Evolutionary conservation across 768 basidiomycete genomes (phyloP).

Genomic region (Serendipita sp.): DNA sequence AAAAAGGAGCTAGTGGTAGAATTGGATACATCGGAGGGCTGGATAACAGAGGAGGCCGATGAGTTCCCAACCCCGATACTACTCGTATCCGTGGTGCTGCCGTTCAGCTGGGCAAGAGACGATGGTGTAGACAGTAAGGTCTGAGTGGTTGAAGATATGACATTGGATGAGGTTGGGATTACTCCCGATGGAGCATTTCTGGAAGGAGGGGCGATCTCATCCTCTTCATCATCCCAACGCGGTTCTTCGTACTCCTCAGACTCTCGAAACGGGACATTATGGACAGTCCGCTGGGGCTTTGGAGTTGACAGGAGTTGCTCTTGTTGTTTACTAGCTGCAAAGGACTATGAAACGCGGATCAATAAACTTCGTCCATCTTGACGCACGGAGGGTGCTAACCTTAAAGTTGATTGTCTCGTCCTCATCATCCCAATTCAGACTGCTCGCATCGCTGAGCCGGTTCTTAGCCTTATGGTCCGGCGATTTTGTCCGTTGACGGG

Average conservation of each 20-base stretch:
- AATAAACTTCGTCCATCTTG: neutral
- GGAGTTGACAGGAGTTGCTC: neutral
- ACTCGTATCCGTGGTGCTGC: neutral
- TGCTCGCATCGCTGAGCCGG: neutral
- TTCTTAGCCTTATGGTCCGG: neutral
- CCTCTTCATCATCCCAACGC: neutral
- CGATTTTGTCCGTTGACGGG: neutral
- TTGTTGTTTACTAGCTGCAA: neutral
- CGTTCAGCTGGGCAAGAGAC: neutral
- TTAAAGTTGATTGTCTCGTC: constrained; percentile 1
- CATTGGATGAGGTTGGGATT: neutral
- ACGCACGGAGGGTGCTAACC: neutral
- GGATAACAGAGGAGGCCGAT: neutral
- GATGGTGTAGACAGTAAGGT: neutral
- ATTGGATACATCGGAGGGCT: neutral
- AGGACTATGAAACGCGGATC: no score
- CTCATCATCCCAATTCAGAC: constrained; percentile 1
- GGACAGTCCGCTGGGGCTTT: neutral
- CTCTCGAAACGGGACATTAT: neutral
- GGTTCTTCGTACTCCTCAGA: neutral
- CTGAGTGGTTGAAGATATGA: neutral
- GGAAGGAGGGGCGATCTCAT: neutral
- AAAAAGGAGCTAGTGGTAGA: neutral
- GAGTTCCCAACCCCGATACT: neutral
- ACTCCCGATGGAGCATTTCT: neutral